phyloP scores from a whole-genome alignment of 1,139 yeast genomes.

The Candida smagusa region DNA sequence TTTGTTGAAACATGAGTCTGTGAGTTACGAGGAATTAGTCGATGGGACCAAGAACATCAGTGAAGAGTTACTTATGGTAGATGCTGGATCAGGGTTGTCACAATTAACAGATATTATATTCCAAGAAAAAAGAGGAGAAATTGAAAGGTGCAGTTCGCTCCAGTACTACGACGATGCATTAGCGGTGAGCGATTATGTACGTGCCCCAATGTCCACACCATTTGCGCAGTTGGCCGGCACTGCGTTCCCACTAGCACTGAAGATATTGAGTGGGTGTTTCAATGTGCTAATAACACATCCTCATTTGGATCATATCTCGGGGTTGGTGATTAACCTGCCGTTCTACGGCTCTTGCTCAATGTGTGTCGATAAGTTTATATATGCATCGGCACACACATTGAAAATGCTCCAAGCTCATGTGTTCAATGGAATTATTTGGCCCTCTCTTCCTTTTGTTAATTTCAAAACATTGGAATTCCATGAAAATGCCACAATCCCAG shows the following conservation, averaged over 20 bases:
- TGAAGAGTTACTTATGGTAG: conserved; percentile 51
- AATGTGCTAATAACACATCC: conserved; percentile 72
- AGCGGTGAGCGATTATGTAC: conserved; percentile 17
- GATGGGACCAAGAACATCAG: not conserved
- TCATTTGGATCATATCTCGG: conserved; percentile 77
- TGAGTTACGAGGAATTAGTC: conserved; percentile 36
- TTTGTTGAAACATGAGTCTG: conserved; percentile 53
- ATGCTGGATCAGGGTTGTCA: conserved; percentile 75
- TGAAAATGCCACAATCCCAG: conserved; percentile 13
- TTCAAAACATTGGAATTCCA: conserved; percentile 19
- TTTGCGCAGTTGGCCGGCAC: conserved; percentile 18
- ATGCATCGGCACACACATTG: conserved; percentile 54
- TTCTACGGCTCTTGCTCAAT: conserved; percentile 27
- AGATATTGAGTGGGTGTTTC: conserved; percentile 33
- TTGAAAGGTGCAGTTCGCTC: conserved; percentile 13
- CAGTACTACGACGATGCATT: conserved; percentile 27
- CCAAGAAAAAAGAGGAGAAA: conserved; percentile 22
- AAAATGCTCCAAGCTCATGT: conserved; percentile 51
- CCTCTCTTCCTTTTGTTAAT: conserved; percentile 48
- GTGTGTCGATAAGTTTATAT: conserved; percentile 33
- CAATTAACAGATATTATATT: conserved; percentile 52
- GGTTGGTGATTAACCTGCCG: conserved; percentile 70
- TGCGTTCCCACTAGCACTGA: conserved; percentile 20
- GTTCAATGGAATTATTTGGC: conserved; percentile 82
- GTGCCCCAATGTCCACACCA: conserved; percentile 25